phyloP scores from a whole-genome alignment of 2,329 filamentous ascomycete species.

The Fusarium brevicatenulatum region DNA sequence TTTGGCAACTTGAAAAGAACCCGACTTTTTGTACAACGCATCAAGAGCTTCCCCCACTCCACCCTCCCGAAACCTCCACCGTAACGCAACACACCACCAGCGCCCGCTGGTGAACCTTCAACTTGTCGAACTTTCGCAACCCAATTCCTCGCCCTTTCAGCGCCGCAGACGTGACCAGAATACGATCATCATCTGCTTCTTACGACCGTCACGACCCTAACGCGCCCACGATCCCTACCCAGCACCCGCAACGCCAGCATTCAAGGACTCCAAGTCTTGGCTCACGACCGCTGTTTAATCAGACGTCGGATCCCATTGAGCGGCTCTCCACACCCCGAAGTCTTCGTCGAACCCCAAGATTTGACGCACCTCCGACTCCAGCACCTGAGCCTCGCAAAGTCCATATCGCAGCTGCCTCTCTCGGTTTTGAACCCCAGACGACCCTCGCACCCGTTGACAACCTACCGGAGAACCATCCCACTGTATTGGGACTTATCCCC shows the following conservation, averaged over 20 bases:
- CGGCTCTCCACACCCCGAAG: conserved; percentile 57
- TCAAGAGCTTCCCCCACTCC: conserved; percentile 33
- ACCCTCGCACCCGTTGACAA: conserved; percentile 38
- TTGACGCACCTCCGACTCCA: conserved; percentile 57
- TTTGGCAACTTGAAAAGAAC: conserved; percentile 12
- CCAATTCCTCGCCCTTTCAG: conserved; percentile 35
- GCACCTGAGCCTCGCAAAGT: conserved; percentile 51
- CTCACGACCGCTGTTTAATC: conserved; percentile 34
- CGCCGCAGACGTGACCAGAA: conserved; percentile 59
- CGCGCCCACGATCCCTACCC: conserved; percentile 56
- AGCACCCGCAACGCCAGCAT: conserved; percentile 61
- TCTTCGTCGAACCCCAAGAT: conserved; percentile 64
- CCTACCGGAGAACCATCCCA: conserved; percentile 40
- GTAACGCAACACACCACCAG: conserved; percentile 46
- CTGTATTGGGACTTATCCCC: conserved; percentile 44
- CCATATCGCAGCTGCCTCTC: conserved; percentile 59
- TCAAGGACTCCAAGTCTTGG: conserved; percentile 21
- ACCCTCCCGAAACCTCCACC: conserved; percentile 33
- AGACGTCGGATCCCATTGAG: conserved; percentile 52
- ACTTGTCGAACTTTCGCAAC: conserved; percentile 57
- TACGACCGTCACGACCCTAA: conserved; percentile 66
- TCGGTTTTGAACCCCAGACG: conserved; percentile 59
- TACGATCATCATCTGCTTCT: conserved; percentile 52
- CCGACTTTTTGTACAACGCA: conserved; percentile 37
- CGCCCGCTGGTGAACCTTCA: conserved; percentile 55